These are phyloP conservation scores for Psilocybe subaeruginosa DNA, from an alignment of 768 basidiomycete species.

Conservation along the genomic window DNA sequence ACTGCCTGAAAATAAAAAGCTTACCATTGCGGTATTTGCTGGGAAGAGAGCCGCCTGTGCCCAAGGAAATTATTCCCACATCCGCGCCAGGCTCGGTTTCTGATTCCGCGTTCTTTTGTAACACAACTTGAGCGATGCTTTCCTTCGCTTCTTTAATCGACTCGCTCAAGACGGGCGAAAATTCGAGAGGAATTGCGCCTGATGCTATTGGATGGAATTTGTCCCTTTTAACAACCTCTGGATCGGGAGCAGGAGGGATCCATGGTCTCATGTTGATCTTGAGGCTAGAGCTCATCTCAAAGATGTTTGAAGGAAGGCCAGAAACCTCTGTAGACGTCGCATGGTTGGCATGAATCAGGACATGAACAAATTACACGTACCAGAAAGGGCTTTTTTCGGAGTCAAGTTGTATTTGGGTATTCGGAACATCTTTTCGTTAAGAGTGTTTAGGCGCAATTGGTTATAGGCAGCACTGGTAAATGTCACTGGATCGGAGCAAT, in stretches of 20 bases:
- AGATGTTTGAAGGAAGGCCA: conserved; percentile 50
- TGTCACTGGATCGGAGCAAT: conserved; percentile 65
- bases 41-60: conserved; percentile 88
- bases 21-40: conserved; percentile 87
- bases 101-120: neutral
- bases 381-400: conserved; percentile 40
- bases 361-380: conserved; percentile 27
- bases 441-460: conserved; percentile 69
- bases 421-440: conserved; percentile 77
- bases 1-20: conserved; percentile 18
- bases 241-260: conserved; percentile 39
- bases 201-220: conserved; percentile 41
- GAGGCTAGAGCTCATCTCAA: conserved; percentile 44
- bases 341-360: neutral
- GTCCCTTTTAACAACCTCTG: conserved; percentile 32
- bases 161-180: conserved; percentile 34
- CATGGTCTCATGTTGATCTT: conserved; percentile 50
- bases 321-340: conserved; percentile 33
- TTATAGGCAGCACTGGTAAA: conserved; percentile 76
- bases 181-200: conserved; percentile 27
- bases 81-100: conserved; percentile 49
- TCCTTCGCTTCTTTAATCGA: conserved; percentile 43
- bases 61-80: conserved; percentile 75
- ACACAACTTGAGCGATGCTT: conserved; percentile 28
- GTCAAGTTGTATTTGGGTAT: conserved; percentile 56